A percentile compares a stretch with the other conserved stretches of the same genome.
These are phyloP conservation scores for Rubus parviflorus DNA, from an alignment of 306 rosid genomes.

Conservation along the genomic window DNA sequence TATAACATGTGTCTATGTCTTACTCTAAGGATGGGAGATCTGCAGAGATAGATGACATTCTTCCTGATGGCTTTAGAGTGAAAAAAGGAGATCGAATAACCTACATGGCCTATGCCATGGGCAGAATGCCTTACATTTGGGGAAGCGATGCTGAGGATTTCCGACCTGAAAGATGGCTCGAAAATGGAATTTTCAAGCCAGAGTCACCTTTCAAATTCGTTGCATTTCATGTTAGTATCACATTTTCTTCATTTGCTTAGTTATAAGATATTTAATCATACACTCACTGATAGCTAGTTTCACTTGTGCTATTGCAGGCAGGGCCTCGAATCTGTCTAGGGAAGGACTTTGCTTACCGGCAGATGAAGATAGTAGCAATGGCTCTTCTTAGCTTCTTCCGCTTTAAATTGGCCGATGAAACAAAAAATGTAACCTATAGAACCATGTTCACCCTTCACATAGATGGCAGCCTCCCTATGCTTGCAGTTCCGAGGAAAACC, in stretches of 20 bases:
- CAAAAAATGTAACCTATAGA: conserved; percentile 44
- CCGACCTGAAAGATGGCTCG: conserved; percentile 72
- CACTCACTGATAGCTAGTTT: background rate
- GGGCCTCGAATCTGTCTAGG: conserved; percentile 75
- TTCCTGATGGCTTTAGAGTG: conserved; percentile 66
- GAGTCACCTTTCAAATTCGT: conserved; percentile 77
- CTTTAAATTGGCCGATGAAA: conserved; percentile 52
- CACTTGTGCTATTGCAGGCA: conserved; percentile 43
- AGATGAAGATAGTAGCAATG: conserved; percentile 70
- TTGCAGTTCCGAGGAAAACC: conserved; percentile 47
- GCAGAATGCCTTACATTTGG: conserved; percentile 74
- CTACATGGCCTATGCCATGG: conserved; percentile 70
- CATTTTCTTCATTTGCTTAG: background rate
- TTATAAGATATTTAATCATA: background rate
- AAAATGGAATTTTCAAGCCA: conserved; percentile 50
- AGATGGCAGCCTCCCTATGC: conserved; percentile 58
- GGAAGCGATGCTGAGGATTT: conserved; percentile 68
- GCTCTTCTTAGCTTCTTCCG: conserved; percentile 58
- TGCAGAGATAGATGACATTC: conserved; percentile 50
- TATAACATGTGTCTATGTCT: background rate
- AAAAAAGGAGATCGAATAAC: conserved; percentile 62
- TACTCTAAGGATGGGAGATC: conserved; percentile 59
- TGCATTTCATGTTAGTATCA: conserved; percentile 60
- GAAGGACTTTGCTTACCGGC: conserved; percentile 75
- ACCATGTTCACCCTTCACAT: conserved; percentile 85